A percentile compares a stretch with the other conserved stretches of the same genome.
phyloP scores from a whole-genome alignment of 2,329 filamentous ascomycete genomes.

The Hypoxylon sp. region DNA sequence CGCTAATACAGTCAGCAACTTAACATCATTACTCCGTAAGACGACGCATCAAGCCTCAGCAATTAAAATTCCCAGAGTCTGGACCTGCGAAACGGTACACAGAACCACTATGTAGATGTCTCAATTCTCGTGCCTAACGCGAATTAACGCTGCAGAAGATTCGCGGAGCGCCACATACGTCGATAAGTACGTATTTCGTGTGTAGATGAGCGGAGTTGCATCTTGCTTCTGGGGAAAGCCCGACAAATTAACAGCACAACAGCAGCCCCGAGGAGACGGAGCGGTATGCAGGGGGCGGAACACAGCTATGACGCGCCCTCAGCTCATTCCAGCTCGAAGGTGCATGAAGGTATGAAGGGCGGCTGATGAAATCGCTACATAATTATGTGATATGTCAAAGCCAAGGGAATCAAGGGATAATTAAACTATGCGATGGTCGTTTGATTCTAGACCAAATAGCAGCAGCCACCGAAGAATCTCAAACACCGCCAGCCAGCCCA shows the following conservation, averaged over 20 bases:
- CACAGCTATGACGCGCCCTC: slow-evolving; percentile 23
- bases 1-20: slow-evolving; percentile 9
- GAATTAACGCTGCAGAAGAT: slow-evolving; percentile 12
- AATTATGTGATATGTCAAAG: slow-evolving; percentile 20
- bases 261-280: slow-evolving; percentile 10
- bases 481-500: slow-evolving; percentile 28
- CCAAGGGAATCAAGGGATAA: slow-evolving; percentile 34
- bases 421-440: slow-evolving; percentile 25
- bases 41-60: slow-evolving; percentile 27
- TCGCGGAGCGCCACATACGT: slow-evolving; percentile 9
- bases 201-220: slow-evolving; percentile 21
- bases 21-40: slow-evolving; percentile 13
- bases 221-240: slow-evolving; percentile 15
- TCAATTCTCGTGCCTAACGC: slow-evolving; percentile 19
- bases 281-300: slow-evolving; percentile 23
- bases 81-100: slow-evolving; percentile 28
- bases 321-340: slow-evolving; percentile 33
- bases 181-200: slow-evolving; percentile 15
- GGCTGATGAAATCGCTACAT: slow-evolving; percentile 31
- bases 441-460: slow-evolving; percentile 25
- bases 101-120: slow-evolving; percentile 4
- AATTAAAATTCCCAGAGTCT: slow-evolving; percentile 31
- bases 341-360: slow-evolving; percentile 30
- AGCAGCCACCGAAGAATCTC: slow-evolving; percentile 33
- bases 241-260: slow-evolving; percentile 4